Evolutionary conservation across 2,329 filamentous ascomycete species (phyloP).

Genomic region (Fusarium foetens): DNA sequence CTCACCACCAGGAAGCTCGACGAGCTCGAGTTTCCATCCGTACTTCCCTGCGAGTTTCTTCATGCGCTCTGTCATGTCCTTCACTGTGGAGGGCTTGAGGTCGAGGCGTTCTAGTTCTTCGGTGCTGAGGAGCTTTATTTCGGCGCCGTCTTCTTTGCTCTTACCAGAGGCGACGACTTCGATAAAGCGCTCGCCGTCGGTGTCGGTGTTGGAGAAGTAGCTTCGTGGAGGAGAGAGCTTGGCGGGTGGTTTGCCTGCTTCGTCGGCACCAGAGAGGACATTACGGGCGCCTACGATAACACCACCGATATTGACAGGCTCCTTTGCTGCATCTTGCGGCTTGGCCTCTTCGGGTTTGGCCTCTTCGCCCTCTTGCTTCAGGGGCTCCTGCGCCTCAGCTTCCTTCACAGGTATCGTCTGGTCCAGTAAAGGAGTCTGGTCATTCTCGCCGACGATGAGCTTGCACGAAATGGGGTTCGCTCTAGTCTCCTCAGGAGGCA

Average conservation of each 20-base stretch:
- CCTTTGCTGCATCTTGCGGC: constrained; percentile 47
- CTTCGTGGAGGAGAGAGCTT: constrained; percentile 58
- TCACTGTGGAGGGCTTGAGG: constrained; percentile 72
- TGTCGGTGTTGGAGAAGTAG: constrained; percentile 47
- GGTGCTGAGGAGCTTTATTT: constrained; percentile 68
- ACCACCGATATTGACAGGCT: constrained; percentile 61
- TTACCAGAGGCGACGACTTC: constrained; percentile 59
- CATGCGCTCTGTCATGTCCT: constrained; percentile 74
- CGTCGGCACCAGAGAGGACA: constrained; percentile 57
- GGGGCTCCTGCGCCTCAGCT: constrained; percentile 12
- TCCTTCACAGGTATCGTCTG: constrained; percentile 48
- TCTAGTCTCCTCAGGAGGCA: constrained; percentile 80
- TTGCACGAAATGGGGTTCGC: constrained; percentile 82
- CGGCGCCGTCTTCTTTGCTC: constrained; percentile 68
- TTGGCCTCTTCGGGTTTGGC: neutral
- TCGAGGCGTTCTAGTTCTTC: constrained; percentile 76
- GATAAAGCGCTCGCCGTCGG: constrained; percentile 46
- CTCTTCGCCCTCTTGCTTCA: constrained; percentile 21
- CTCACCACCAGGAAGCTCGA: constrained; percentile 70
- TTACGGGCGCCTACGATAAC: constrained; percentile 63
- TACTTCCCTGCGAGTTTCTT: constrained; percentile 74
- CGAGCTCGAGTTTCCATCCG: constrained; percentile 83
- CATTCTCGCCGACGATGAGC: constrained; percentile 67
- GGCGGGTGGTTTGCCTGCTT: constrained; percentile 59
- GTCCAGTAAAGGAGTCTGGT: constrained; percentile 53